Conservation (phyloP, 2,329 filamentous ascomycete species). For the Colletotrichum euphorbiae region DNA sequence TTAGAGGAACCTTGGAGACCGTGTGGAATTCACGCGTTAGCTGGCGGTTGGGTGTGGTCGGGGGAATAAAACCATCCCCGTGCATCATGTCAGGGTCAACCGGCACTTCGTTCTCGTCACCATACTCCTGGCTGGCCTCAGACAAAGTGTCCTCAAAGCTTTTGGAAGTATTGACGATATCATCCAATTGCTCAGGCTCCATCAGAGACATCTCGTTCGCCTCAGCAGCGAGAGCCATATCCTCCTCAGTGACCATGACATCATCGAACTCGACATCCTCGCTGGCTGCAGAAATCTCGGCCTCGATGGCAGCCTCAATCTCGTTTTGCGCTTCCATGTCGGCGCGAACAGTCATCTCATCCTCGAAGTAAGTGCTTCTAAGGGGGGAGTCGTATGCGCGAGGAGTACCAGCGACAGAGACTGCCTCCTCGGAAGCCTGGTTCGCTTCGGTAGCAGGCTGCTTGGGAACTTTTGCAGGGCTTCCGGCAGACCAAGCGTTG, state of each 20-base stretch:
- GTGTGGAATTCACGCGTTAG: slow-evolving; percentile 74
- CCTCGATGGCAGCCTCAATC: slow-evolving; percentile 51
- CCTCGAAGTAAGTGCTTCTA: slow-evolving; percentile 69
- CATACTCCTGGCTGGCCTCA: slow-evolving; percentile 74
- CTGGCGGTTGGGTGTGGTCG: slow-evolving; percentile 67
- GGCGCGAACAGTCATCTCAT: slow-evolving; percentile 64
- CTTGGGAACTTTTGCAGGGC: slow-evolving; percentile 57
- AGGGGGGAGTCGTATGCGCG: slow-evolving; percentile 52
- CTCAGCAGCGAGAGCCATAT: slow-evolving; percentile 67
- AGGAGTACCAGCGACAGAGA: slow-evolving; percentile 36
- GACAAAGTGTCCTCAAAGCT: slow-evolving; percentile 63
- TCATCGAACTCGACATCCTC: slow-evolving; percentile 56
- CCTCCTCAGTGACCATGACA: slow-evolving; percentile 64
- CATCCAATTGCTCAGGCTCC: slow-evolving; percentile 56
- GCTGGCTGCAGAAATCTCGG: slow-evolving; percentile 45
- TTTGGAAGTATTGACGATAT: slow-evolving; percentile 45
- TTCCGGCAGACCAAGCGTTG: slow-evolving; percentile 71
- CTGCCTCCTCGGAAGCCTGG: not conserved
- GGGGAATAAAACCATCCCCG: slow-evolving; percentile 49
- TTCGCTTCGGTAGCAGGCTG: slow-evolving; percentile 2
- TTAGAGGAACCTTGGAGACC: slow-evolving; percentile 81
- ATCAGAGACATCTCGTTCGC: slow-evolving; percentile 70
- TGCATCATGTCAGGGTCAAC: slow-evolving; percentile 61
- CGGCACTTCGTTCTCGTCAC: slow-evolving; percentile 72
- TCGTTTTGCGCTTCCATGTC: slow-evolving; percentile 49